Conservation (phyloP, 176 grass and related monocot genomes). For the Aechmea fasciata region DNA sequence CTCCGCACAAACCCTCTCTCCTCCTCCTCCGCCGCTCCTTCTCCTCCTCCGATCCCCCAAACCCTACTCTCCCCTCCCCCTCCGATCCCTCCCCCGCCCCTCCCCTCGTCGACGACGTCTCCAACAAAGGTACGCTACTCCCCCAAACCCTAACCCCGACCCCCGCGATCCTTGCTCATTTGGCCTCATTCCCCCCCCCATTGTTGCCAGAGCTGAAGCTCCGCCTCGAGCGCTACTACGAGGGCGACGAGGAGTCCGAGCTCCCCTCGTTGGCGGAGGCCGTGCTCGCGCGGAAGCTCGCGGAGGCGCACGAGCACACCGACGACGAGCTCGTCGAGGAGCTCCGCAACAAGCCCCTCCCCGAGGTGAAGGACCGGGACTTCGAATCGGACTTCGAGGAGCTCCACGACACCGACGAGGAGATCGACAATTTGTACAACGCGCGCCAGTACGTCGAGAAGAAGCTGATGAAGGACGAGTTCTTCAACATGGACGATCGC, state of each 20-base stretch:
- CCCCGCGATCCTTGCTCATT: not conserved
- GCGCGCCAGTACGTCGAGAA: constrained; percentile 73
- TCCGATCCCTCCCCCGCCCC: not conserved
- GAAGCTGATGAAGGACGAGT: constrained; percentile 44
- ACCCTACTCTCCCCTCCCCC: not conserved
- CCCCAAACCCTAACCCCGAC: not conserved
- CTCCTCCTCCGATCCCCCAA: constrained; percentile 7
- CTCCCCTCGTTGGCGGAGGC: constrained; percentile 32
- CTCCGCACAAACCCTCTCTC: not conserved
- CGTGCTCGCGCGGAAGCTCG: constrained; percentile 35
- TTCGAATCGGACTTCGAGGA: constrained; percentile 60
- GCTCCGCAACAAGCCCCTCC: constrained; percentile 29
- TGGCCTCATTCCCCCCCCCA: not conserved
- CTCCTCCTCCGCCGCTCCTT: not conserved
- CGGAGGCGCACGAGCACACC: constrained; percentile 34
- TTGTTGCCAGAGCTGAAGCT: constrained; percentile 39
- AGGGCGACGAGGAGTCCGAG: constrained; percentile 31
- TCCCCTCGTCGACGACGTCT: constrained; percentile 18
- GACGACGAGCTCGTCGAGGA: constrained; percentile 57
- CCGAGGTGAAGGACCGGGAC: constrained; percentile 38
- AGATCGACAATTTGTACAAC: constrained; percentile 71
- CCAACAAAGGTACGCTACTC: constrained; percentile 10
- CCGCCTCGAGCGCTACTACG: constrained; percentile 42
- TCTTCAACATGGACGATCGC: constrained; percentile 66
- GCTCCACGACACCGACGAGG: constrained; percentile 49